Percentiles rank a stretch among this genome's conserved stretches.
Conservation (phyloP, 2,329 filamentous ascomycete genomes). For the Apiospora saccharicola region DNA sequence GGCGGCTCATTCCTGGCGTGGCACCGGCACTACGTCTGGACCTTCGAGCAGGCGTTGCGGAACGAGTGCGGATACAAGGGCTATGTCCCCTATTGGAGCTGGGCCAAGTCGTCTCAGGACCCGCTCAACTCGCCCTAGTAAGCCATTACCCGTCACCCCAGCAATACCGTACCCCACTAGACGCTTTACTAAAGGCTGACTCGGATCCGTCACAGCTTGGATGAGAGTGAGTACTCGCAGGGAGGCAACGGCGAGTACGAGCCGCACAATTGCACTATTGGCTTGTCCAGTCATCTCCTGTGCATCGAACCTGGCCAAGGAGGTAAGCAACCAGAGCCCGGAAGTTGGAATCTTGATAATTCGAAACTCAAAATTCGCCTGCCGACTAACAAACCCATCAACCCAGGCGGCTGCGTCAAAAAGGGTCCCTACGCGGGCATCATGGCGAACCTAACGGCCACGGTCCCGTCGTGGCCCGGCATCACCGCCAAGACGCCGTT, state of each 20-base stretch:
- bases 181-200: too few relatives aligned
- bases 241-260: constrained; percentile 39
- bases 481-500: constrained; percentile 34
- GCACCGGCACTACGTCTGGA: constrained; percentile 38
- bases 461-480: constrained; percentile 31
- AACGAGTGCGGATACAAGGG: constrained; percentile 42
- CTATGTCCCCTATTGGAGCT: constrained; percentile 49
- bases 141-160: neutral
- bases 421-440: constrained; percentile 41
- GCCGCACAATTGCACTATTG: constrained; percentile 28
- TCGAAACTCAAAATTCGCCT: neutral
- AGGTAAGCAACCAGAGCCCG: neutral
- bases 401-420: constrained; percentile 43
- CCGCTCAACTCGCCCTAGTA: constrained; percentile 39
- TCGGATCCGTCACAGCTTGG: constrained; percentile 32
- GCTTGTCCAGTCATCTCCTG: constrained; percentile 22
- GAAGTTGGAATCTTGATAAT: neutral
- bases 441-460: constrained; percentile 36
- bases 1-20: constrained; percentile 15
- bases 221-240: constrained; percentile 47
- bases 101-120: constrained; percentile 43
- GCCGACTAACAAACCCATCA: neutral
- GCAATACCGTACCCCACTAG: too few relatives aligned
- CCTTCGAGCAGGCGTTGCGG: constrained; percentile 35
- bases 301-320: constrained; percentile 31